These are phyloP conservation scores for Taiwanofungus camphoratus DNA, from an alignment of 1,284 basidiomycete species.

Conservation along the genomic window DNA sequence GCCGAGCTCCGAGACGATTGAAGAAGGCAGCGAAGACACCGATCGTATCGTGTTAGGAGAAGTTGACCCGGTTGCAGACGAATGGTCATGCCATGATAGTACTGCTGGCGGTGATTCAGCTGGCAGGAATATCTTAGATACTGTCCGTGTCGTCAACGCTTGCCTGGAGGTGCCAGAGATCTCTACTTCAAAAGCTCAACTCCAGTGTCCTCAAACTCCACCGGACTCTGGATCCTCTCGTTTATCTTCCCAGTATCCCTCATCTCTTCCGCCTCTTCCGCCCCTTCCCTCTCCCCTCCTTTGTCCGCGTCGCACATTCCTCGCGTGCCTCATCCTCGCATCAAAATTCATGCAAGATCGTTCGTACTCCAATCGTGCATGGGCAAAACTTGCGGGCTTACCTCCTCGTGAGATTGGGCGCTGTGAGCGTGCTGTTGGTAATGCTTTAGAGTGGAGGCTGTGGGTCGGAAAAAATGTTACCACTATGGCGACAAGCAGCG, in stretches of 20 bases:
- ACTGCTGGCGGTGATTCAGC: too few species aligned
- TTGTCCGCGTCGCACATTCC: constrained; percentile 83
- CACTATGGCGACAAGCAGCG: constrained; percentile 7
- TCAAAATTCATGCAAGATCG: constrained; percentile 92
- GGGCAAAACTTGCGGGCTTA: constrained; percentile 82
- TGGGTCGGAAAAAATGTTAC: constrained; percentile 66
- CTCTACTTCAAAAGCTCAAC: too few species aligned
- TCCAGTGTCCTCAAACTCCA: too few species aligned
- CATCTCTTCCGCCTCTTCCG: constrained; percentile 37
- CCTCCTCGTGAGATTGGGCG: constrained; percentile 74
- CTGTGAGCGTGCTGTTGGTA: constrained; percentile 75
- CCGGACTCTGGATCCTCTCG: too few species aligned
- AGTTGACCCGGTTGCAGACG: background rate
- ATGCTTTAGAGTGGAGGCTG: constrained; percentile 75
- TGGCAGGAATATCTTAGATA: too few species aligned
- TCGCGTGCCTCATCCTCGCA: constrained; percentile 83
- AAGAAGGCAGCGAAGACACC: constrained; percentile 36
- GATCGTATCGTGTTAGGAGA: constrained; percentile 38
- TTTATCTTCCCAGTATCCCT: constrained; percentile 16
- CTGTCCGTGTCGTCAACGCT: background rate
- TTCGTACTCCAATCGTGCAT: constrained; percentile 88
- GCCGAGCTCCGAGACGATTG: constrained; percentile 22
- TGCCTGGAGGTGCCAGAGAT: background rate
- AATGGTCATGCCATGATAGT: too few species aligned
- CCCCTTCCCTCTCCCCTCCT: constrained; percentile 72